Evolutionary conservation across 208 protist species (phyloP), one percentile per base, ranked within the genome.

Genomic region (Endotrypanum monterogeii): DNA sequence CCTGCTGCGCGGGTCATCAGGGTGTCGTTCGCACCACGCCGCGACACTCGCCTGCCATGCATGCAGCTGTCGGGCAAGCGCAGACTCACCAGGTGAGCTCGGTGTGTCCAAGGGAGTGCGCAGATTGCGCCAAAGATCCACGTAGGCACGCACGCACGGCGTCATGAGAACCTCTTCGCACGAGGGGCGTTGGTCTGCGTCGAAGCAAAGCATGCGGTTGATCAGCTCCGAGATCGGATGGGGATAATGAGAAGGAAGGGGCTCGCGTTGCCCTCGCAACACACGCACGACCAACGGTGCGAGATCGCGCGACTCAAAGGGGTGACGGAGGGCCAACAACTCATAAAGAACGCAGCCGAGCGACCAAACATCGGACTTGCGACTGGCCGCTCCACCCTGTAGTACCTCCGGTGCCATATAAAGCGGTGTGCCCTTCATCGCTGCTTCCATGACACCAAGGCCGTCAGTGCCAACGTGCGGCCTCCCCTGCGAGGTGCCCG

Each of bases 331-430:
- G 41, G 79, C 82, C 32, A 96, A 74, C 28, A 98, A 81, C 77
- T 98, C 95, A 68, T 97, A 98, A 8, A 97, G 79, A 54, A 98
- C 93, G 67, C 95, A 98, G 18, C 95, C 95, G 57, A 98, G 84
- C 12, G 96, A 90, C 95, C 96, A 98, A 16, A 98, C 85, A 78
- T 99, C 97, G 3, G 74, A 79, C 48, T 89, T 89, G 56, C 82
- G 82, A 44, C 85, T 87, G n/a, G 80, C 87, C 0, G 83, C 82
- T 25, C 91, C 82, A 57, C 87, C 90, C 58, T 97, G 84, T 28
- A 97, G 86, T 44, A 94, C 86, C 84, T 99, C 96, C 28, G 97
- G 98, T 2, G 89, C 85, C 90, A 98, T 96, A 80, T 99, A 99
- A 18, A 98, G 92, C 37, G 96, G 94, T n/a, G 98, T 98, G 18